Percentiles rank a stretch among this genome's conserved stretches.
These are phyloP conservation scores for Arthromyces matolae DNA, from an alignment of 768 basidiomycete species.

Conservation along the genomic window DNA sequence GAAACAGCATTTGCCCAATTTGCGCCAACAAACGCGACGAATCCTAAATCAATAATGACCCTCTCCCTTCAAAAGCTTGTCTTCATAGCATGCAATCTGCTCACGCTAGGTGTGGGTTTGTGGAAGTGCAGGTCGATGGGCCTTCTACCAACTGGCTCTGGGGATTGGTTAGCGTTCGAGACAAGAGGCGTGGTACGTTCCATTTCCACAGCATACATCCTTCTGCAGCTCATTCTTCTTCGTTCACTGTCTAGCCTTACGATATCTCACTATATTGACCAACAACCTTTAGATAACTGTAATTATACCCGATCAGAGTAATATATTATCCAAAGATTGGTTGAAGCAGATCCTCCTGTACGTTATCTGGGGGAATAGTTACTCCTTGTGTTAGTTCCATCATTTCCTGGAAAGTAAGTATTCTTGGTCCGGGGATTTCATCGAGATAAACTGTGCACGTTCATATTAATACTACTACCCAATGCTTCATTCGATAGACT, in stretches of 20 bases:
- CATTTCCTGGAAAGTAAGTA: conserved; percentile 11
- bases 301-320: too few relatives aligned
- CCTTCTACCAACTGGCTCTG: conserved; percentile 82
- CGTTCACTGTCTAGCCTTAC: too few relatives aligned
- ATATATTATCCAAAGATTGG: too few relatives aligned
- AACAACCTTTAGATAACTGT: too few relatives aligned
- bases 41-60: conserved; percentile 45
- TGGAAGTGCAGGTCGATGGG: conserved; percentile 97
- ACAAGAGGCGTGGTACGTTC: conserved; percentile 62
- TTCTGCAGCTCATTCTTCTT: too few relatives aligned
- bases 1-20: conserved; percentile 68
- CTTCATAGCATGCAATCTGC: conserved; percentile 68
- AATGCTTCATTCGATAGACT: not conserved
- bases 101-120: conserved; percentile 79
- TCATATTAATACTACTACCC: not conserved
- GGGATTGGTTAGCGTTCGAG: conserved; percentile 95
- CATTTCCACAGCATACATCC: too few relatives aligned
- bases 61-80: conserved; percentile 68
- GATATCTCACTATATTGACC: too few relatives aligned
- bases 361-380: too few relatives aligned
- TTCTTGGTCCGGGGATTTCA: conserved; percentile 9
- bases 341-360: too few relatives aligned
- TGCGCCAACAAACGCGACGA: conserved; percentile 57
- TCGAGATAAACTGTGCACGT: conserved; percentile 6
- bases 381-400: too few relatives aligned